These are phyloP conservation scores for Arabidopsis arenosa DNA, from an alignment of 345 rosid species.

Conservation along the genomic window DNA sequence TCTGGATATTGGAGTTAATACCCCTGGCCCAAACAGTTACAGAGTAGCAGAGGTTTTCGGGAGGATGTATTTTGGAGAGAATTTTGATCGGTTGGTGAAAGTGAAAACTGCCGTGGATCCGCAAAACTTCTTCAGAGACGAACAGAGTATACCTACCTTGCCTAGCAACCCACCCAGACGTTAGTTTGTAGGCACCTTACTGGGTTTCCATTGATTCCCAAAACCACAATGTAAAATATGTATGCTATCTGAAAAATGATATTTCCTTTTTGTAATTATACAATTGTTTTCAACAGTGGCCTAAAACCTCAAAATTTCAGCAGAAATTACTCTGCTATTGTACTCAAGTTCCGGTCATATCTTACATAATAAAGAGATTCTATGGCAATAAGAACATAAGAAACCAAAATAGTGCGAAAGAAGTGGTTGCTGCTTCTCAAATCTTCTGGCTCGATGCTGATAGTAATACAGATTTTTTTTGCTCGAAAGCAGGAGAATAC, in stretches of 20 bases:
- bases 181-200: conserved; percentile 17
- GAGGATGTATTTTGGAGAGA: conserved; percentile 53
- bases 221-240: background rate
- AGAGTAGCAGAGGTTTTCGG: conserved; percentile 60
- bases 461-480: background rate
- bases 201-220: background rate
- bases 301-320: conserved; percentile 12
- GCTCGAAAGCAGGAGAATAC: background rate
- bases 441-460: conserved; percentile 10
- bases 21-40: conserved; percentile 44
- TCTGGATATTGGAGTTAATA: conserved; percentile 56
- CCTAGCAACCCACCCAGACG: conserved; percentile 11
- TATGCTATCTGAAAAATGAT: background rate
- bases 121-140: conserved; percentile 54
- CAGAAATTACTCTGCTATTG: conserved; percentile 5
- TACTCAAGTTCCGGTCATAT: background rate
- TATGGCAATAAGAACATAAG: conserved; percentile 15
- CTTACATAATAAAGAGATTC: conserved; percentile 5
- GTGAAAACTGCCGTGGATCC: conserved; percentile 65
- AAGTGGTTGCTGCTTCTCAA: conserved; percentile 1
- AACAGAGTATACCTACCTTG: conserved; percentile 61
- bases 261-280: conserved; percentile 6
- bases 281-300: background rate
- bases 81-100: conserved; percentile 59
- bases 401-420: conserved; percentile 5